Evolutionary conservation across 352 stramenopile genomes (phyloP).

Genomic region (Phytopythium sindhum): DNA sequence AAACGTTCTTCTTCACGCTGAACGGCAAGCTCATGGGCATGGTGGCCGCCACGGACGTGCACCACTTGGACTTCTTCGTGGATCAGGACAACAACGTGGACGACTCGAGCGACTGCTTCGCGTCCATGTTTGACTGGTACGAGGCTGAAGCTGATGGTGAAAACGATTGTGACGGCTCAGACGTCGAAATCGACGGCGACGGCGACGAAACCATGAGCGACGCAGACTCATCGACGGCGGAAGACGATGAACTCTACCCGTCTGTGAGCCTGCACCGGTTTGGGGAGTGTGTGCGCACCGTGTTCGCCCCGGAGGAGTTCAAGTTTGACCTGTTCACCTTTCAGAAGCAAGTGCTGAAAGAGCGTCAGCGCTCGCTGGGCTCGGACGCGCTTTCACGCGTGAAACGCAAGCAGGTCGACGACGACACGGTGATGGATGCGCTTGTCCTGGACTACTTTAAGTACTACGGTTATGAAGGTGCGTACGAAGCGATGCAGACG

Average conservation of each 20-base stretch:
- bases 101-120: background rate
- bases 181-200: constrained; percentile 15
- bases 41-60: constrained; percentile 41
- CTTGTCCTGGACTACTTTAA: constrained; percentile 41
- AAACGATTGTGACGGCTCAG: constrained; percentile 7
- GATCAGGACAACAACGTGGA: constrained; percentile 10
- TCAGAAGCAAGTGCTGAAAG: constrained; percentile 39
- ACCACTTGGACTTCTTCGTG: constrained; percentile 40
- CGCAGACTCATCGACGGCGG: background rate
- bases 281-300: constrained; percentile 38
- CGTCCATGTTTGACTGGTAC: background rate
- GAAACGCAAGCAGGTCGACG: constrained; percentile 14
- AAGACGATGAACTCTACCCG: constrained; percentile 27
- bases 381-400: background rate
- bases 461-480: constrained; percentile 34
- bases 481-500: constrained; percentile 24
- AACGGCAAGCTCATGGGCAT: constrained; percentile 53
- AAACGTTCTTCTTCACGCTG: constrained; percentile 73
- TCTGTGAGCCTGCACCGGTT: constrained; percentile 42
- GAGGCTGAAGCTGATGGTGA: background rate
- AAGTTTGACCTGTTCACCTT: constrained; percentile 48
- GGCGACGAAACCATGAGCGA: constrained; percentile 7
- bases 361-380: constrained; percentile 35
- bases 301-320: constrained; percentile 24
- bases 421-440: constrained; percentile 30